Evolutionary conservation across 306 rosid genomes (phyloP).

Genomic region (Lathyrus tuberosus): DNA sequence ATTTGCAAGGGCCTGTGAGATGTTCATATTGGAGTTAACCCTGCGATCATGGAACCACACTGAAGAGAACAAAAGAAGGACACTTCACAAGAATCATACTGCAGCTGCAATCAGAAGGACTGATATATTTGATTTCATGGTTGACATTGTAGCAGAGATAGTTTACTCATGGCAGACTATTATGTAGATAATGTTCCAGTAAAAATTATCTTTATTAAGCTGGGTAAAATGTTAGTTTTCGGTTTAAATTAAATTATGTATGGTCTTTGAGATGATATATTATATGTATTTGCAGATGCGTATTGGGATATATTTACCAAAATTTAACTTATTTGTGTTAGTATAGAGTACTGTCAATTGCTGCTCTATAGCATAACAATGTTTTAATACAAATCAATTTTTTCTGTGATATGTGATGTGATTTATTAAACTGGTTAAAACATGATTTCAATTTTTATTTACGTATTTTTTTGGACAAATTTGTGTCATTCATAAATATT

Average conservation of each 20-base stretch:
- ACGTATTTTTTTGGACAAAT: too few relatives aligned
- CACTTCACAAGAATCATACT: constrained; percentile 57
- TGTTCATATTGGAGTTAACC: constrained; percentile 59
- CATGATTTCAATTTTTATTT: too few relatives aligned
- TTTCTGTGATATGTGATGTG: too few relatives aligned
- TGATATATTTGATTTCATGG: constrained; percentile 56
- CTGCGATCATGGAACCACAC: constrained; percentile 66
- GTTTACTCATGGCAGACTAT: constrained; percentile 48
- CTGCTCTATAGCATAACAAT: too few relatives aligned
- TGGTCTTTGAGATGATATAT: constrained; percentile 35
- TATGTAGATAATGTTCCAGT: constrained; percentile 47
- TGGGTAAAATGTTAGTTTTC: constrained; percentile 33
- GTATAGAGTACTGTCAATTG: too few relatives aligned
- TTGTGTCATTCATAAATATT: too few relatives aligned
- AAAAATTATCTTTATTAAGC: constrained; percentile 38
- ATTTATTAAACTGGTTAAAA: too few relatives aligned
- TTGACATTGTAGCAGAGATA: constrained; percentile 52
- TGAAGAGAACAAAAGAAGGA: constrained; percentile 61
- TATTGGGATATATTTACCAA: constrained; percentile 29
- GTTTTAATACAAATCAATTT: too few relatives aligned
- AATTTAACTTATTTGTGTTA: constrained; percentile 26
- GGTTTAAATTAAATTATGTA: constrained; percentile 8
- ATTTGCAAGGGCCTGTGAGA: constrained; percentile 61
- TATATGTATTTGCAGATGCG: constrained; percentile 31
- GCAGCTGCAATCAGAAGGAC: constrained; percentile 63